Conservation (phyloP, 1,139 yeast species). For the Saccharomyces hybrid region DNA sequence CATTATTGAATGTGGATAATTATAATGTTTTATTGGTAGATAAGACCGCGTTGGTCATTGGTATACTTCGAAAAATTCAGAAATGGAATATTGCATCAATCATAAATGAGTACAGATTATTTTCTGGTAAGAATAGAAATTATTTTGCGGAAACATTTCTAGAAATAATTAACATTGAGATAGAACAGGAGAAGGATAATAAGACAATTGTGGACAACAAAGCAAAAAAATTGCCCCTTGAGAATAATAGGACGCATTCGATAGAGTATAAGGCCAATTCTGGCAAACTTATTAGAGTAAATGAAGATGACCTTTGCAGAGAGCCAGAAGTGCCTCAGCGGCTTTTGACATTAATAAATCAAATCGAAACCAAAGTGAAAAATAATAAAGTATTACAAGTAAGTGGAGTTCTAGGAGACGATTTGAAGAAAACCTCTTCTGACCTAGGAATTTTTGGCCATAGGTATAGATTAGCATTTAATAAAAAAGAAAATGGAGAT, state of each 20-base stretch:
- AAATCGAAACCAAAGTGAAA: conserved; percentile 15
- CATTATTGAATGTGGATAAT: conserved; percentile 54
- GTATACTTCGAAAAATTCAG: conserved; percentile 71
- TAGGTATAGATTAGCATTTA: conserved; percentile 28
- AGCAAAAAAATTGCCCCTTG: conserved; percentile 1
- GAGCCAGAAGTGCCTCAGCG: conserved; percentile 29
- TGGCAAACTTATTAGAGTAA: conserved; percentile 16
- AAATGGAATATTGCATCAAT: conserved; percentile 85
- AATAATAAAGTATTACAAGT: conserved; percentile 3
- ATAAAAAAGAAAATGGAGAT: conserved; percentile 25
- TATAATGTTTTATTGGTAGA: conserved; percentile 73
- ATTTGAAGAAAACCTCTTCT: conserved; percentile 18
- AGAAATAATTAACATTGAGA: conserved; percentile 57
- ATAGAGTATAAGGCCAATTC: background rate
- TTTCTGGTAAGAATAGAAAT: conserved; percentile 63
- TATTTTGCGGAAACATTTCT: conserved; percentile 78
- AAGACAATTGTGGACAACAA: conserved; percentile 2
- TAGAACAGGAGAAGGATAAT: conserved; percentile 31
- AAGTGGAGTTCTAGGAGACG: conserved; percentile 1
- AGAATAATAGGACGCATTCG: conserved; percentile 4
- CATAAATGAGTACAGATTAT: conserved; percentile 75
- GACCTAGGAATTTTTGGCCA: conserved; percentile 30
- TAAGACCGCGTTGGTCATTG: conserved; percentile 70
- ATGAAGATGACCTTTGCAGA: conserved; percentile 26
- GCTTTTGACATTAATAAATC: conserved; percentile 21